Evolutionary conservation across 345 rosid genomes (phyloP), one percentile per base, ranked within the genome.

Genomic region (Microthlaspi erraticum): DNA sequence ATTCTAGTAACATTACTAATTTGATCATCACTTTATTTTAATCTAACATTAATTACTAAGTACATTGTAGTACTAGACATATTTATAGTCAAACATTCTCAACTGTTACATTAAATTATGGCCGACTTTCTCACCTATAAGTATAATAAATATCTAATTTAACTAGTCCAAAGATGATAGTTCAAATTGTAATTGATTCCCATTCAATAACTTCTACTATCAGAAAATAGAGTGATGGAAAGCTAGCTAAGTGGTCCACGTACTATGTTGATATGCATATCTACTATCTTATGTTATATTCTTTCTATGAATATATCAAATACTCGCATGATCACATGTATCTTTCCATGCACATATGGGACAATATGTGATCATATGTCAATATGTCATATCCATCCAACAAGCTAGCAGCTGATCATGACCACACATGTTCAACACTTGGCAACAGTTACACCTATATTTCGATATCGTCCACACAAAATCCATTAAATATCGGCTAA

Each of bases 351-450:
- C 32, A 42, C 51, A 39, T 49, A 11, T 10, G 42, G 51, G 56
- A 66, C 29, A 74, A 29, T 16, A 29, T 45, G 46, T 20, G 68
- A 60, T 54, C 57, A n/a, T n/a, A n/a, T n/a, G n/a, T n/a, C n/a
- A n/a, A 55, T 62, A 68, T 39, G 52, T 61, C 70, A 54, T 69
- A 63, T 75, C 58, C 19, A 69, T 54, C 16, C 45, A 63, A 69
- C 8, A 54, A 55, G 33, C 54, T 63, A 55, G 26, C 38, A 75
- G 54, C 44, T 45, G 70, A 75, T 68, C 37, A 56, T 45, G 55
- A 38, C 79, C 79, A 76, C 79, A 76, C 75, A 70, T 76, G 67
- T 57, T 48, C 17, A 70, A 39, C 41, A 31, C 65, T 54, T 45
- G 57, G 60, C 16, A 60, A 60, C 52, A 44, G 50, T 58, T 49